Conservation (phyloP, 2,329 filamentous ascomycete genomes). For the Pseudogymnoascus sp. region DNA sequence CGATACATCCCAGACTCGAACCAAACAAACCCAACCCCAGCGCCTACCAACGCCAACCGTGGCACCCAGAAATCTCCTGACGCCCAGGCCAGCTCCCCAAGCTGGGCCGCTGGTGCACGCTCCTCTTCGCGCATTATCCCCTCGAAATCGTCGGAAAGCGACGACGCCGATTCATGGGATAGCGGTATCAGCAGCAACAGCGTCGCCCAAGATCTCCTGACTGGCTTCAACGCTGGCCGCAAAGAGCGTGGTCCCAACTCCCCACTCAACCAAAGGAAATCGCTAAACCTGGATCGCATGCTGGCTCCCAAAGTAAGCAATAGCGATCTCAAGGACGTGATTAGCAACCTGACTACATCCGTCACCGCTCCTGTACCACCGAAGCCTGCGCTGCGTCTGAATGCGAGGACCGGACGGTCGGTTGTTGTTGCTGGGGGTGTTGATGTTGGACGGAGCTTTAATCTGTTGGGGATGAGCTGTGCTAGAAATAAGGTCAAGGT, state of each 20-base stretch:
- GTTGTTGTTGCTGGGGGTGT: slow-evolving; percentile 16
- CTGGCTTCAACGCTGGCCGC: slow-evolving; percentile 4
- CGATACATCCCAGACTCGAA: neutral
- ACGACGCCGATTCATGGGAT: neutral
- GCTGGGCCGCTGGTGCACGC: neutral
- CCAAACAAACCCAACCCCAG: neutral
- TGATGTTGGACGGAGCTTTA: slow-evolving; percentile 22
- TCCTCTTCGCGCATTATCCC: slow-evolving; percentile 1
- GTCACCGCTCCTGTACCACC: slow-evolving; percentile 36
- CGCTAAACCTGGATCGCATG: neutral
- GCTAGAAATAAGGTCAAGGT: slow-evolving; percentile 47
- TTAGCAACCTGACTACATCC: neutral
- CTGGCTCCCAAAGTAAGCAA: neutral
- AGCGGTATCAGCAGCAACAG: slow-evolving; percentile 4
- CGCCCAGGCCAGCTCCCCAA: neutral
- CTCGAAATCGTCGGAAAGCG: neutral
- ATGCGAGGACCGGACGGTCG: slow-evolving; percentile 22
- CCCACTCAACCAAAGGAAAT: neutral
- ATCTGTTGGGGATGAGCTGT: slow-evolving; percentile 34
- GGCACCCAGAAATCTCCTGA: slow-evolving; percentile 3
- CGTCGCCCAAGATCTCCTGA: neutral
- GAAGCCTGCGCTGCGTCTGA: slow-evolving; percentile 30
- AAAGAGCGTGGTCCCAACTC: slow-evolving; percentile 3
- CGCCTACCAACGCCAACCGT: neutral
- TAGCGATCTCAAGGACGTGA: slow-evolving; percentile 3